Base-by-base conservation (phyloP, 495 filamentous ascomycete species). In the Hypoxylon lenormandii region DNA sequence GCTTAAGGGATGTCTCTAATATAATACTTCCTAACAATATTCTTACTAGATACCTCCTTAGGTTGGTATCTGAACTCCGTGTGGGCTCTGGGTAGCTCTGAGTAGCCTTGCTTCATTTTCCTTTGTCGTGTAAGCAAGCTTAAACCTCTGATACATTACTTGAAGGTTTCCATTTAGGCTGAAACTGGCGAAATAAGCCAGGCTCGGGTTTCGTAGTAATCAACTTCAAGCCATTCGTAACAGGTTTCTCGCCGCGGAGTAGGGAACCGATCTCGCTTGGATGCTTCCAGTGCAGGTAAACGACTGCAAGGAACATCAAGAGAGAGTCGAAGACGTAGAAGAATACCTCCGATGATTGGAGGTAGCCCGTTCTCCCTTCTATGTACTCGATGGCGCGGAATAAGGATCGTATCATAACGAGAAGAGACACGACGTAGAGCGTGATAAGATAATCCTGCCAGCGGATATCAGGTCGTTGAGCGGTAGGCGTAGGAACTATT, bases 321-420 rank as follows among this genome's bases (percentile, higher is more conserved):
- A 80, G 36, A 4, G 82, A 78, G 69, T 89, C 86, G 62, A 89
- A 87, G 5, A 85, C 60, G 60, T 88, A 89, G 43, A 88, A 61
- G 58, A 81, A 87, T 2, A 77, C 77, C 73, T 89, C 87, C 28
- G 81, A 76, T 16, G 56, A 67, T 65, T 86, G 62, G 36, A 77
- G 43, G 53, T 65, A 73, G 1, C 86, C 85, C 21, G 77, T 70
- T 50, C 80, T 76, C 0, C 89, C 88, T 63, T 83, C 74, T 0
- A 83, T 23, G 49, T 86, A 90, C 73, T 90, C 88, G 4, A 84
- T 77, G 4, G 86, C 79, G n/a, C 88, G 81, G 64, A 89, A 82
- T 2, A 88, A 57, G 5, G 79, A 84, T 15, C 89, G 84, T 1
- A 88, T 58, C 56, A 90, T 65, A 60, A 91, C 89, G 5, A 89